A percentile compares a stretch with the other conserved stretches of the same genome.
Conservation (phyloP, 305 asterid genomes). For the Fraxinus nigra region DNA sequence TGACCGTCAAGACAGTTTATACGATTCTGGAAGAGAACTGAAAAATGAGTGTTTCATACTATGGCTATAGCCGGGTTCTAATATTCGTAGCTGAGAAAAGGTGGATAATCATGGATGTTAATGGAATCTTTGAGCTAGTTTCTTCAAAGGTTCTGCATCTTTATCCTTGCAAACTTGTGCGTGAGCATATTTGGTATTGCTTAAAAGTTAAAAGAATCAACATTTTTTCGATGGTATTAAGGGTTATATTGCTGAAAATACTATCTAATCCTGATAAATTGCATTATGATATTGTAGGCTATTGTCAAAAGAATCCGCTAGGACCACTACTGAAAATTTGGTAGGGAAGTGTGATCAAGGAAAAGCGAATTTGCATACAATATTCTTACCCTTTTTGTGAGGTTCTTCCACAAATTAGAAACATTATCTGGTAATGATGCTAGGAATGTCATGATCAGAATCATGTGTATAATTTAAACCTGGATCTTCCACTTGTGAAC, state of each 20-base stretch:
- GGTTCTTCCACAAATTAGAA: background rate
- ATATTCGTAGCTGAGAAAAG: background rate
- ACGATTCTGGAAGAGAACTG: background rate
- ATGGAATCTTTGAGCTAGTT: background rate
- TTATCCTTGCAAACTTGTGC: background rate
- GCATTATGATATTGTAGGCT: background rate
- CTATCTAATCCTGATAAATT: background rate
- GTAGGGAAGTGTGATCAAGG: background rate
- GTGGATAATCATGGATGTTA: background rate
- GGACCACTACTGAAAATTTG: background rate
- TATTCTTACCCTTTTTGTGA: background rate
- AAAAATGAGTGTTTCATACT: background rate
- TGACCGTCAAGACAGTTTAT: background rate
- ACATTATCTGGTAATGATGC: background rate
- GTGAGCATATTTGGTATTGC: background rate
- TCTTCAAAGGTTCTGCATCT: background rate
- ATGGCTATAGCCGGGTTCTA: background rate
- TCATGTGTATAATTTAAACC: background rate
- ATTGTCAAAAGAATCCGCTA: background rate
- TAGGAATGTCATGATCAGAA: background rate
- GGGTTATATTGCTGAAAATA: background rate
- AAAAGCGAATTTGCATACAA: background rate
- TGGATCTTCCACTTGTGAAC: background rate
- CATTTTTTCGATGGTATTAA: background rate
- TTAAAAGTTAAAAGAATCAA: background rate